Evolutionary conservation across 2,329 filamentous ascomycete species (phyloP), one percentile per base, ranked within the genome.

Genomic region (Stylonectria norvegica): DNA sequence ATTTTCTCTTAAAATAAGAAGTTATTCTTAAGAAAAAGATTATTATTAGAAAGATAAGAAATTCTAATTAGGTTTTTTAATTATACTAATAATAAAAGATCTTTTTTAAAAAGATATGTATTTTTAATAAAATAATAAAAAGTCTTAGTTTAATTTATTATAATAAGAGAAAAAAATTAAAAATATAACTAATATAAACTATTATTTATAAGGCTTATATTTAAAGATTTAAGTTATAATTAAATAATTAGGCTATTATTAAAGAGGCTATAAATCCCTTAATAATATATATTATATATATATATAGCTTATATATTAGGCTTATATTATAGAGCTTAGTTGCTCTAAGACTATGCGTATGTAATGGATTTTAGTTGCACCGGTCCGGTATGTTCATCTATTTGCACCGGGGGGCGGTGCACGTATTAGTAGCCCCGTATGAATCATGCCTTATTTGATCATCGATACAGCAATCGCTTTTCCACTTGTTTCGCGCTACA

Each of bases 121-220:
- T n/a, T 12, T 7, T 25, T 25, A 25, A 7, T 7, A 25, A 12
- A 25, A 7, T 7, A 25, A 12, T 25, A 7, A 25, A 25, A 7
- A 25, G 7, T 25, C 7, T 25, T 25, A 25, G 12, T 25, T 25
- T 7, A 25, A 12, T 25, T 25, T 25, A 25, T 18, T 34, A 18
- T 34, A 34, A 17, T 18, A 34, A 20, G 14, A 34, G 18, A 34
- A 34, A 8, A 9, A 17, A 16, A 20, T 14, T 34, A 34, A 34
- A 18, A 34, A 10, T n/a, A 16, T 34, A 34, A n/a, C 19, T n/a
- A n/a, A 17, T 34, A 34, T 34, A 16, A 34, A 34, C 14, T 34
- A 20, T 10, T 34, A 34, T 34, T 10, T 34, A 34, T 34, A 17
- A 18, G 19, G 5, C 8, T 6, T 17, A 10, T 34, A 18, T 17